Evolutionary conservation across 768 basidiomycete species (phyloP).

Genomic region (Gyrodon lividus): DNA sequence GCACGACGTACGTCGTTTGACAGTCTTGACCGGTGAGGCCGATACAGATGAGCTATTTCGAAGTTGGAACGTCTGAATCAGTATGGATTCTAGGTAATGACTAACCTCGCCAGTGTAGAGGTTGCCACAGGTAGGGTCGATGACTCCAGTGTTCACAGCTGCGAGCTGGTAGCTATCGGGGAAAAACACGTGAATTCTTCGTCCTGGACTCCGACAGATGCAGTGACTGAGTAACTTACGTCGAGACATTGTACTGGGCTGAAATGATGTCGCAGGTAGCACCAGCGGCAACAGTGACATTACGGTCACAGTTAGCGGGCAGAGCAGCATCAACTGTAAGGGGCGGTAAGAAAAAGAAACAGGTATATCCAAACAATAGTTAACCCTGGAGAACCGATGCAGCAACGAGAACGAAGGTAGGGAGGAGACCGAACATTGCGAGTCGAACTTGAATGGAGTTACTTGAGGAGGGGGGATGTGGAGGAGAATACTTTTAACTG

Average conservation of each 20-base stretch:
- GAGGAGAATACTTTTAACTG: not conserved
- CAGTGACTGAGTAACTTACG: constrained; percentile 39
- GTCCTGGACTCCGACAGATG: not conserved
- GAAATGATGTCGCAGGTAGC: constrained; percentile 72
- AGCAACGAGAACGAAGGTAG: constrained; percentile 16
- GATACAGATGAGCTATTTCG: constrained; percentile 49
- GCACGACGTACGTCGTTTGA: constrained; percentile 45
- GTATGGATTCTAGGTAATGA: not conserved
- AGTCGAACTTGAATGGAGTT: not conserved
- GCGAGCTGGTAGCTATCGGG: constrained; percentile 55
- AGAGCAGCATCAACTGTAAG: constrained; percentile 44
- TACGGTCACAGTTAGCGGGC: constrained; percentile 54
- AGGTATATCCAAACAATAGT: not conserved
- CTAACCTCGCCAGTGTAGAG: constrained; percentile 50
- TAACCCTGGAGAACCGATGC: constrained; percentile 15
- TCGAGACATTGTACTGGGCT: constrained; percentile 56
- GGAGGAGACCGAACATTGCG: constrained; percentile 20
- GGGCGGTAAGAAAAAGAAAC: not conserved
- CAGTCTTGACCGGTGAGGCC: constrained; percentile 60
- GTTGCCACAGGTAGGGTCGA: constrained; percentile 57
- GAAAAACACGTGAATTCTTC: not conserved
- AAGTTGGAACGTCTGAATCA: not conserved
- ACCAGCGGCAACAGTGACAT: constrained; percentile 52
- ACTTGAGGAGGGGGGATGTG: not conserved
- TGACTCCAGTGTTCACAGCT: constrained; percentile 44